Conservation (phyloP, 2,329 filamentous ascomycete species). For the Talaromyces rugulosus region DNA sequence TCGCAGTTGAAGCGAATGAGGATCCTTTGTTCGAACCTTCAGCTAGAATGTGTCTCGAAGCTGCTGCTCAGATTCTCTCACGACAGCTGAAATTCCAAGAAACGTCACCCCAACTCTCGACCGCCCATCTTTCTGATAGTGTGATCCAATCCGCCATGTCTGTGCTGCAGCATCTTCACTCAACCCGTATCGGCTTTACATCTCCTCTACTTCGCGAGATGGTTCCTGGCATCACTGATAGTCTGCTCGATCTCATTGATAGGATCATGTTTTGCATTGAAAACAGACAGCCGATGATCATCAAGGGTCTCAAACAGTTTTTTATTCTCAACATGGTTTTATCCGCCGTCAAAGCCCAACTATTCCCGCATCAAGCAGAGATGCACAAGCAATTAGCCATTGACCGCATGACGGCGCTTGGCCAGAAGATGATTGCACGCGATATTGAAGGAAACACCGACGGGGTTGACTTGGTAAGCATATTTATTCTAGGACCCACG, state of each 20-base stretch:
- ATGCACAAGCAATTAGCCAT: slow-evolving; percentile 33
- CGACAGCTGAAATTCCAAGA: slow-evolving; percentile 32
- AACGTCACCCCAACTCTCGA: slow-evolving; percentile 27
- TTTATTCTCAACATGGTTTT: slow-evolving; percentile 36
- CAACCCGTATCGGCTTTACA: slow-evolving; percentile 21
- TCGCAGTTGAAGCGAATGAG: slow-evolving; percentile 30
- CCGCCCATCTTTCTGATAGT: slow-evolving; percentile 32
- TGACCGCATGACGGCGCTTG: slow-evolving; percentile 31
- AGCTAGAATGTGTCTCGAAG: slow-evolving; percentile 31
- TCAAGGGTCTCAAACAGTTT: slow-evolving; percentile 37
- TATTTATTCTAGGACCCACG: background rate
- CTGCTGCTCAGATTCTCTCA: slow-evolving; percentile 34
- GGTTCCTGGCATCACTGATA: slow-evolving; percentile 29
- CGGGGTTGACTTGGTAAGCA: slow-evolving; percentile 9
- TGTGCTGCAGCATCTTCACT: slow-evolving; percentile 34
- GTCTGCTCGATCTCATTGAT: slow-evolving; percentile 30
- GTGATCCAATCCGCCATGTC: slow-evolving; percentile 35
- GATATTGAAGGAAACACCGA: slow-evolving; percentile 18
- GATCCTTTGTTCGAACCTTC: slow-evolving; percentile 33
- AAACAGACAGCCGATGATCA: slow-evolving; percentile 25
- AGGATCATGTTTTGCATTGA: slow-evolving; percentile 27
- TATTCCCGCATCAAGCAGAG: slow-evolving; percentile 30
- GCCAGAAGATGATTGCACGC: slow-evolving; percentile 31
- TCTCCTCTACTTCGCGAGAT: slow-evolving; percentile 16
- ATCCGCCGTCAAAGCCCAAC: slow-evolving; percentile 29